Conservation (phyloP, 1,284 basidiomycete genomes). For the Lentinula novae-zelandiae region DNA sequence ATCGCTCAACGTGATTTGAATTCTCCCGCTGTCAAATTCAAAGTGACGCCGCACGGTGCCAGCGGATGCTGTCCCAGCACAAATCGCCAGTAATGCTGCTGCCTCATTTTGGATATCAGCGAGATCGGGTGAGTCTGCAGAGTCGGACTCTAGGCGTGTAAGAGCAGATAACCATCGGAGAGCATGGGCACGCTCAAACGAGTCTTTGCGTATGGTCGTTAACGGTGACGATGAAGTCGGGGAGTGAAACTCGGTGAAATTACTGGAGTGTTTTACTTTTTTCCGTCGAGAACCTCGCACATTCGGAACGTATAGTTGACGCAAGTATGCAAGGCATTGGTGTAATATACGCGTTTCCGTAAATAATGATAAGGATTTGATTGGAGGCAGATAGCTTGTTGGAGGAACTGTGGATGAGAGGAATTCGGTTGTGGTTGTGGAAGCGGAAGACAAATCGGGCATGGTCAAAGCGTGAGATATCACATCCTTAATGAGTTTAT, state of each 20-base stretch:
- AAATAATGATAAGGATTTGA: slow-evolving; percentile 14
- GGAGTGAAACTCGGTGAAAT: neutral
- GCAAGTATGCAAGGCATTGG: slow-evolving; percentile 23
- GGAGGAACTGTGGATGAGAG: slow-evolving; percentile 24
- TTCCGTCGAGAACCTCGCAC: slow-evolving; percentile 10
- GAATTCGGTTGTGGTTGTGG: neutral
- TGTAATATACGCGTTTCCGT: neutral
- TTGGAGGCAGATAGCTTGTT: slow-evolving; percentile 33
- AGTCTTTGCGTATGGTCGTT: slow-evolving; percentile 38
- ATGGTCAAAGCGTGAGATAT: slow-evolving; percentile 1
- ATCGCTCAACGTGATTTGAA: slow-evolving; percentile 4
- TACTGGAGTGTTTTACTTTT: neutral
- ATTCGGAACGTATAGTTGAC: slow-evolving; percentile 16
- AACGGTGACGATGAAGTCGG: neutral
- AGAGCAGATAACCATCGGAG: slow-evolving; percentile 70
- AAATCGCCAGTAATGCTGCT: slow-evolving; percentile 61
- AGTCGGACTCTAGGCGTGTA: slow-evolving; percentile 26
- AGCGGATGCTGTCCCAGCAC: slow-evolving; percentile 56
- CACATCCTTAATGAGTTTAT: neutral
- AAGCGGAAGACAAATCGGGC: neutral
- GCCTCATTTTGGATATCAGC: slow-evolving; percentile 44
- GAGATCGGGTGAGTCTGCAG: neutral
- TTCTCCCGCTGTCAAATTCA: slow-evolving; percentile 19
- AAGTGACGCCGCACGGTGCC: slow-evolving; percentile 39
- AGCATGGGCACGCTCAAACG: slow-evolving; percentile 65